Evolutionary conservation across 192 early-diverging fungal species (phyloP).

Genomic region (Coemansia sp.): DNA sequence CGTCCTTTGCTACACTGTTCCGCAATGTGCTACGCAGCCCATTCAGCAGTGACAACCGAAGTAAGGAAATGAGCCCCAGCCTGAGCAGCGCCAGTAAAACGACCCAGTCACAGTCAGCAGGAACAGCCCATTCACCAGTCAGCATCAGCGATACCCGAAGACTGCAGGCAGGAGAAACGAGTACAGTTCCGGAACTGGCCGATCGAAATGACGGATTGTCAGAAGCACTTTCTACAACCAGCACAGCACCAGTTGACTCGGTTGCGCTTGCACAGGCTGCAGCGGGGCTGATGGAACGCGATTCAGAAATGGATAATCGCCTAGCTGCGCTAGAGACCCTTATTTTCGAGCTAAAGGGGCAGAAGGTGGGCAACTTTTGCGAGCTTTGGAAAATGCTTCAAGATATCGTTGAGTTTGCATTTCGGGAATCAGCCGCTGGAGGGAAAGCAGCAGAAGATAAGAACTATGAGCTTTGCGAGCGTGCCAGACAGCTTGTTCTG

Average conservation of each 20-base stretch:
- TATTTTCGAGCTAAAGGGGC: constrained; percentile 15
- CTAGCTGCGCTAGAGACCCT: constrained; percentile 24
- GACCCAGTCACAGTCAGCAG: constrained; percentile 1
- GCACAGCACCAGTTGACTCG: constrained; percentile 21
- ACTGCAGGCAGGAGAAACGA: neutral
- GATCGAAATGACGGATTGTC: constrained; percentile 1
- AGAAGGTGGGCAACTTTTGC: constrained; percentile 18
- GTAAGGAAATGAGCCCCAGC: constrained; percentile 10
- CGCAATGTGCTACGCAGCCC: constrained; percentile 45
- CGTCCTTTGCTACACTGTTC: constrained; percentile 23
- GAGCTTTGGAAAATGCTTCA: constrained; percentile 29
- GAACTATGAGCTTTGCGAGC: neutral
- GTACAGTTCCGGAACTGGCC: neutral
- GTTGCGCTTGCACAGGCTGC: constrained; percentile 18
- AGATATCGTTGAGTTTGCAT: constrained; percentile 32
- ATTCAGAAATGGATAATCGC: constrained; percentile 18
- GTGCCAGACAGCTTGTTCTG: constrained; percentile 25
- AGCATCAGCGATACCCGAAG: constrained; percentile 7
- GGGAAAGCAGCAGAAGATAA: neutral
- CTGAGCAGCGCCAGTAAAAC: neutral
- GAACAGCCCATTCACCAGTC: constrained; percentile 4
- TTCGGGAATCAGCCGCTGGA: constrained; percentile 4
- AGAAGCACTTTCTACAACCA: neutral
- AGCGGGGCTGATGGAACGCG: constrained; percentile 13
- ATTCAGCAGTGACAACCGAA: constrained; percentile 25